A percentile compares a stretch with the other conserved stretches of the same genome.
phyloP scores from a whole-genome alignment of 2,329 filamentous ascomycete genomes.

The Phoma sp. region DNA sequence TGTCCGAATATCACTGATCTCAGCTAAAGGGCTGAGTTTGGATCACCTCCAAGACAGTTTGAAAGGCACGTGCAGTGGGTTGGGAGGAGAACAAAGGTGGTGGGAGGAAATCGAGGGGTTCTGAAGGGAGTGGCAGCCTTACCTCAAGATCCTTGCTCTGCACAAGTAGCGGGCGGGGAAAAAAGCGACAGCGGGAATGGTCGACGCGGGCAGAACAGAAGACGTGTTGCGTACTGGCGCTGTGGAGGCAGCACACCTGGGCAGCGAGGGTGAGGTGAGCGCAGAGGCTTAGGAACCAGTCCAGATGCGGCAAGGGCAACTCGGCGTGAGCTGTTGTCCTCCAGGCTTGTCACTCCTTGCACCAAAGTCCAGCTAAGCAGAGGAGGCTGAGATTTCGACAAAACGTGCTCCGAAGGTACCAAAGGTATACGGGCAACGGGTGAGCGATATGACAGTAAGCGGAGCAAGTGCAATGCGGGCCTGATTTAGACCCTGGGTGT shows the following conservation, averaged over 20 bases:
- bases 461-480: slow-evolving; percentile 17
- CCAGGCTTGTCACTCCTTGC: slow-evolving; percentile 14
- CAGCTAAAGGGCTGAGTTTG: slow-evolving; percentile 14
- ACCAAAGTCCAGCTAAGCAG: slow-evolving; percentile 13
- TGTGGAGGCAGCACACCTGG: slow-evolving; percentile 32
- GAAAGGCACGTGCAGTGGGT: slow-evolving; percentile 11
- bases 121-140: slow-evolving; percentile 31
- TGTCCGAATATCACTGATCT: slow-evolving; percentile 1
- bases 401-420: slow-evolving; percentile 12
- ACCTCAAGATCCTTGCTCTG: slow-evolving; percentile 30
- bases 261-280: slow-evolving; percentile 31
- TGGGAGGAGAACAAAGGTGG: slow-evolving; percentile 16
- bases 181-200: slow-evolving; percentile 25
- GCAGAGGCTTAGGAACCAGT: slow-evolving; percentile 21
- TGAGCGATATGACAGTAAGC: slow-evolving; percentile 16
- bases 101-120: slow-evolving; percentile 18
- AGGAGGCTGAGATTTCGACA: slow-evolving; percentile 14
- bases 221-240: slow-evolving; percentile 34
- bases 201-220: slow-evolving; percentile 33
- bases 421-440: slow-evolving; percentile 14
- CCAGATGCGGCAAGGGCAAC: slow-evolving; percentile 30
- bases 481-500: slow-evolving; percentile 14
- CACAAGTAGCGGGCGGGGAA: slow-evolving; percentile 37
- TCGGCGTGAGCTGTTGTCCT: slow-evolving; percentile 19
- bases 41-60: slow-evolving; percentile 5